Evolutionary conservation across 1,284 basidiomycete genomes (phyloP), one percentile per base, ranked within the genome.

Genomic region (Bondarzewia mesenterica): DNA sequence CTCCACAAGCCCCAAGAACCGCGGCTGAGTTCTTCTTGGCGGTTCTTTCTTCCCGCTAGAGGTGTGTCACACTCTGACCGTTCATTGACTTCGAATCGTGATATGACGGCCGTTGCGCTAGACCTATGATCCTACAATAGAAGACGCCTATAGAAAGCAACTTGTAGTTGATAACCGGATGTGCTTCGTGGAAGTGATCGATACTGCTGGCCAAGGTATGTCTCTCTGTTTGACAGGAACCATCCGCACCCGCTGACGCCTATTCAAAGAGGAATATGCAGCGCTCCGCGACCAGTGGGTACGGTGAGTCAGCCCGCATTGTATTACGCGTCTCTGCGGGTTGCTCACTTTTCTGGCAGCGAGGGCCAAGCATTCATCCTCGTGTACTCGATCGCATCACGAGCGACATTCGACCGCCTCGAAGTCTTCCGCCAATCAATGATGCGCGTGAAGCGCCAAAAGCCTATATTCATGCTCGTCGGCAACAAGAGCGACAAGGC

Each of bases 261-360:
- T 37, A 16, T 25, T 49, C 43, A 20, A 65, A 93, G 91, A 94
- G 85, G 92, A 94, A 66, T 94, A 93, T 63, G 94, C 93, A 48
- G 96, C 96, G 29, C 80, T 99, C 63, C 85, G 96, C 57, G 95
- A 99, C 74, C 95, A 99, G 69, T 99, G 96, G 92, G 96, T 99
- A 58, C 82, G 90, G 89, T 93, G 54, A 65, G 87, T 75, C 46
- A 25, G n/a, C 41, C 25, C n/a, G 35, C 12, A 18, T 41, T 40
- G 22, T 49, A 41, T 23, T 27, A 52, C 47, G 8, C 22, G 35
- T 32, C 43, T 50, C 18, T 32, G 44, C 42, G 48, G 49, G 42
- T 40, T 52, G 38, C 52, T 53, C 40, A 29, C 48, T 51, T 21
- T 37, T 52, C 26, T 36, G 14, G 32, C 71, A 93, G 95, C 46